Conservation (phyloP, 139 green algal species). For the Tetraselmis chui region DNA sequence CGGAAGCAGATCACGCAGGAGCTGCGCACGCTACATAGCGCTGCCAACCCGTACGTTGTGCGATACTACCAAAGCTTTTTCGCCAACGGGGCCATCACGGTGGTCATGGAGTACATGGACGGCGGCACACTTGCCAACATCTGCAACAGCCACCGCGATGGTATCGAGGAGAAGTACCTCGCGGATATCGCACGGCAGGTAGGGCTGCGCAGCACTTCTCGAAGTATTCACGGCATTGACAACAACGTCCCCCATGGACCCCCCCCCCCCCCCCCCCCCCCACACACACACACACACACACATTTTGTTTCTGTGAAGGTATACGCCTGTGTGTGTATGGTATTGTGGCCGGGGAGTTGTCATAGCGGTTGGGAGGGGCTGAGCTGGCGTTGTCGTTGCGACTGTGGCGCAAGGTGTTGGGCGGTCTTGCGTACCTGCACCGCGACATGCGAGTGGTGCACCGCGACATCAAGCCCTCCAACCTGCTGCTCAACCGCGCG, state of each 20-base stretch:
- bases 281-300: no score
- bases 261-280: no score
- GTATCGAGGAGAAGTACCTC: conserved; percentile 7
- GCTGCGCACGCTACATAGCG: conserved; percentile 45
- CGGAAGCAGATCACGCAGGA: conserved; percentile 52
- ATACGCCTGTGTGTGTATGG: no score
- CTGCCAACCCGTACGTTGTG: conserved; percentile 37
- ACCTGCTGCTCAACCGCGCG: conserved; percentile 58
- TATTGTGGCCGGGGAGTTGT: no score
- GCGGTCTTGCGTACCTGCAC: conserved; percentile 52
- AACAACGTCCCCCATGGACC: no score
- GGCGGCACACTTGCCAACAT: conserved; percentile 2
- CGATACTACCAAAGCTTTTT: conserved; percentile 44
- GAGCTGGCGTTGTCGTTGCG: no score
- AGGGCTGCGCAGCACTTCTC: no score
- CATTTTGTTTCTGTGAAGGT: no score
- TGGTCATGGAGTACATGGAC: conserved; percentile 17
- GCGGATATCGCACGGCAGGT: conserved; percentile 1
- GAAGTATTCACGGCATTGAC: no score
- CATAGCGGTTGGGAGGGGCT: no score
- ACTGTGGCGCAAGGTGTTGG: no score
- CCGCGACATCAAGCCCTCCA: conserved; percentile 75
- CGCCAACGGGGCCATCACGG: conserved; percentile 40
- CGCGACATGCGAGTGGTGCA: conserved; percentile 48
- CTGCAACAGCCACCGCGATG: conserved; percentile 2